These are phyloP conservation scores for Nissolia schottii DNA, from an alignment of 306 rosid species.

Conservation along the genomic window DNA sequence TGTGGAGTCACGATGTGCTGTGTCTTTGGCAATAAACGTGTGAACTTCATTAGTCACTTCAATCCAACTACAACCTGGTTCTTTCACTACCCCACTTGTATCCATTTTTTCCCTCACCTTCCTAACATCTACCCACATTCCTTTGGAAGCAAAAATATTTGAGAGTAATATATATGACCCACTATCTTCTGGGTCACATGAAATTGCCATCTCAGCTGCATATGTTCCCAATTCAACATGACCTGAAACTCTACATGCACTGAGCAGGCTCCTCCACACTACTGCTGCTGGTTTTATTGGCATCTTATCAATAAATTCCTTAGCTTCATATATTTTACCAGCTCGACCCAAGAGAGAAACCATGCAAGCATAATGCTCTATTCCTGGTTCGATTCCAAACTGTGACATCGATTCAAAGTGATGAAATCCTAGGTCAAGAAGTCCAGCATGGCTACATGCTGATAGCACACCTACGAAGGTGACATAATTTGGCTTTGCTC, in stretches of 20 bases:
- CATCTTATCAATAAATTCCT: slow-evolving; percentile 66
- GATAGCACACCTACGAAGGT: slow-evolving; percentile 78
- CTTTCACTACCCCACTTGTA: slow-evolving; percentile 58
- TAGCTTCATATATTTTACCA: slow-evolving; percentile 62
- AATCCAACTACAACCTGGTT: slow-evolving; percentile 63
- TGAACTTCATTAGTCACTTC: slow-evolving; percentile 44
- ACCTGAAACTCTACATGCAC: slow-evolving; percentile 72
- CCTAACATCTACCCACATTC: slow-evolving; percentile 76
- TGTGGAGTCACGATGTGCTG: slow-evolving; percentile 31
- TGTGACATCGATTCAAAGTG: slow-evolving; percentile 59
- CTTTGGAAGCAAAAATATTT: slow-evolving; percentile 82
- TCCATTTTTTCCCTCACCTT: slow-evolving; percentile 72
- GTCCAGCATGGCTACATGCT: slow-evolving; percentile 88
- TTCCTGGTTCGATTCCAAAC: slow-evolving; percentile 63
- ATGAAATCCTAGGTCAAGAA: slow-evolving; percentile 60
- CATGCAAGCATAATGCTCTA: slow-evolving; percentile 81
- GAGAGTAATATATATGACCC: slow-evolving; percentile 81
- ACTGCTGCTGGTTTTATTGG: slow-evolving; percentile 66
- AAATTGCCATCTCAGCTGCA: slow-evolving; percentile 86
- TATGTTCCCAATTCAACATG: slow-evolving; percentile 66
- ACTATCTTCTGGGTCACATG: slow-evolving; percentile 64
- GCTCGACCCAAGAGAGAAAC: slow-evolving; percentile 84
- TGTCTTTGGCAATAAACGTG: slow-evolving; percentile 47
- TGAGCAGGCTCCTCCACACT: slow-evolving; percentile 90
- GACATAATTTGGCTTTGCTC: slow-evolving; percentile 57